Percentiles rank a stretch among this genome's conserved stretches.
Evolutionary conservation across 108 stramenopile genomes (phyloP).

Genomic region (Cylindrotheca closterium): DNA sequence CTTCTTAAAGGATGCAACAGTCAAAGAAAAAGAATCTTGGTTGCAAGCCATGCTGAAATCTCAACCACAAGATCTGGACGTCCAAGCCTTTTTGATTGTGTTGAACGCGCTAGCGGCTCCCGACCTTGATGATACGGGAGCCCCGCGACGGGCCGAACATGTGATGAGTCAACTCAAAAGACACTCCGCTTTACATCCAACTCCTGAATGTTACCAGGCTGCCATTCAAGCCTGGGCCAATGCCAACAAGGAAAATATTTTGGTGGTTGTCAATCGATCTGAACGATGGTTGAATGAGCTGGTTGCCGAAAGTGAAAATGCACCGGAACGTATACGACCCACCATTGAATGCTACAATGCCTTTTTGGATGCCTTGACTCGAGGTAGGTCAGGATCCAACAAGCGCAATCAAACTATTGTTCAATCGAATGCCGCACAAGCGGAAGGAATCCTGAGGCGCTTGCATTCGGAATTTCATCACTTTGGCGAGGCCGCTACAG

Average conservation of each 20-base stretch:
- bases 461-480: constrained; percentile 30
- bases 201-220: constrained; percentile 57
- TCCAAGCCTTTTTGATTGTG: constrained; percentile 55
- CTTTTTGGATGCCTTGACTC: constrained; percentile 65
- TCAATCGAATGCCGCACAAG: constrained; percentile 39
- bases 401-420: constrained; percentile 26
- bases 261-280: constrained; percentile 51
- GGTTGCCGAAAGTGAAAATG: constrained; percentile 19
- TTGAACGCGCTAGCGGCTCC: constrained; percentile 44
- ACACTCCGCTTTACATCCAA: constrained; percentile 24
- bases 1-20: constrained; percentile 10
- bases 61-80: constrained; percentile 19
- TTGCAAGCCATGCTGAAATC: constrained; percentile 10
- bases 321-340: constrained; percentile 28
- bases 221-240: constrained; percentile 77
- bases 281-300: constrained; percentile 71
- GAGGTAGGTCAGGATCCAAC: constrained; percentile 41
- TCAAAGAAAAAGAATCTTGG: constrained; percentile 32
- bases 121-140: constrained; percentile 33
- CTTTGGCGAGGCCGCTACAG: neutral
- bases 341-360: constrained; percentile 68
- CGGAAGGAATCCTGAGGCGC: constrained; percentile 45
- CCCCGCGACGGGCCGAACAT: constrained; percentile 58
- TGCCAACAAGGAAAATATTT: constrained; percentile 41
- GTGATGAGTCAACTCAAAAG: constrained; percentile 39